Percentiles rank a stretch among this genome's conserved stretches.
These are phyloP conservation scores for Aspergillus sclerotiicarbonarius DNA, from an alignment of 495 filamentous ascomycete species.

Conservation along the genomic window DNA sequence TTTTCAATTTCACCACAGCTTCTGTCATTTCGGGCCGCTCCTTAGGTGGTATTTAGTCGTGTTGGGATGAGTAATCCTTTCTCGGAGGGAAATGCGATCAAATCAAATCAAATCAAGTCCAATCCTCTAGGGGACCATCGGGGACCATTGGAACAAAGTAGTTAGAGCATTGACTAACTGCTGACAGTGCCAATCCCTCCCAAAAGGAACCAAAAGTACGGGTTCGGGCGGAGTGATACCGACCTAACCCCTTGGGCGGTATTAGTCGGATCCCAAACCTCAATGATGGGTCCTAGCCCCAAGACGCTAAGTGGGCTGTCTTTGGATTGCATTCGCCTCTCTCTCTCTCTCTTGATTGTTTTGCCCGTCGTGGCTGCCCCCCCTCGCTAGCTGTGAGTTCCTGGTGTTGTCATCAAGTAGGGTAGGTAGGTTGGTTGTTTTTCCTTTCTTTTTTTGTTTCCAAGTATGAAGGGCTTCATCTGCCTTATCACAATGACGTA, in stretches of 20 bases:
- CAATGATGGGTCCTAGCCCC: slow-evolving; percentile 5
- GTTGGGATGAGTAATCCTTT: too few species aligned
- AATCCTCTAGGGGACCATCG: too few species aligned
- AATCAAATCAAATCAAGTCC: too few species aligned
- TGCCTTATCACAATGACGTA: neutral
- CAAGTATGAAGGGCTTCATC: neutral
- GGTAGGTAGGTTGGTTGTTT: neutral
- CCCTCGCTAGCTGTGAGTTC: neutral
- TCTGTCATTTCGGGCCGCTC: neutral
- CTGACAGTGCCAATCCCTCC: neutral
- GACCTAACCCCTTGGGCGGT: neutral
- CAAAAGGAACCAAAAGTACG: neutral
- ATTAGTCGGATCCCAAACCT: neutral
- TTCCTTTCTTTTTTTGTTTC: neutral
- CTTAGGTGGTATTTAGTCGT: neutral
- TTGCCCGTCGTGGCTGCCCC: neutral
- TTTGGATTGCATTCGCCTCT: neutral
- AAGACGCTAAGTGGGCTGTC: slow-evolving; percentile 1
- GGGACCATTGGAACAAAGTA: too few species aligned
- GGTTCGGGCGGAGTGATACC: neutral
- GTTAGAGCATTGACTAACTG: too few species aligned
- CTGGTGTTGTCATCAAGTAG: neutral
- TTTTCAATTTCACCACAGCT: neutral
- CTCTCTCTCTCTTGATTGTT: neutral
- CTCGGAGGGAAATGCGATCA: too few species aligned